A percentile compares a stretch with the other conserved stretches of the same genome.
Conservation (phyloP, 306 rosid species). For the Macrotyloma uniflorum region DNA sequence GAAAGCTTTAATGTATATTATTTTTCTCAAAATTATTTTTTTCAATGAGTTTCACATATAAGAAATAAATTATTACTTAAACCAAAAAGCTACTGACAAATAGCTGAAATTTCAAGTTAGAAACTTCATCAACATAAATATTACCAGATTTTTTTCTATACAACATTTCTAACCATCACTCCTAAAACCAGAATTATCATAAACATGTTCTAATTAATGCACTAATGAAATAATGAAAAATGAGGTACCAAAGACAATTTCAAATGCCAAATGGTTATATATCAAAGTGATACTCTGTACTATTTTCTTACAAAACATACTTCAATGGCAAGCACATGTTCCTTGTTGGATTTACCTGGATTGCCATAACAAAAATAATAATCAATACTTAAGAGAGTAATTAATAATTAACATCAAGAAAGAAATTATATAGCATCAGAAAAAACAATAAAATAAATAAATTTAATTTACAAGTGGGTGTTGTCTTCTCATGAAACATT, state of each 20-base stretch:
- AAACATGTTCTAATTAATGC: neutral
- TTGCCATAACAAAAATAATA: neutral
- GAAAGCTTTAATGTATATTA: no score
- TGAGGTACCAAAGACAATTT: neutral
- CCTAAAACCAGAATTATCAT: no score
- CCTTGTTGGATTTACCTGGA: neutral
- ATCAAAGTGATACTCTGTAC: neutral
- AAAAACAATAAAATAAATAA: neutral
- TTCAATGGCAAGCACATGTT: slow-evolving; percentile 1
- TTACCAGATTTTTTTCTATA: no score
- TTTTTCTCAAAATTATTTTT: no score
- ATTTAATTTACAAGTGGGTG: neutral
- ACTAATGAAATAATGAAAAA: neutral
- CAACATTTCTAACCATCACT: no score
- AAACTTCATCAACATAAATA: no score
- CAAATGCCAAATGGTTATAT: neutral
- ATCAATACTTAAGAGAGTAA: neutral
- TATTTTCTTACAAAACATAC: no score
- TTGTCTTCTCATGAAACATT: neutral
- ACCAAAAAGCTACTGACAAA: no score
- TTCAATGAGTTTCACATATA: no score
- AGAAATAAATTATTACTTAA: no score
- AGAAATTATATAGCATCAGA: neutral
- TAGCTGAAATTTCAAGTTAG: no score
- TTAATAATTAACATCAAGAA: neutral